Evolutionary conservation across 78 protist species (phyloP), one percentile per base, ranked within the genome.

Genomic region (Ministeria vibrans): DNA sequence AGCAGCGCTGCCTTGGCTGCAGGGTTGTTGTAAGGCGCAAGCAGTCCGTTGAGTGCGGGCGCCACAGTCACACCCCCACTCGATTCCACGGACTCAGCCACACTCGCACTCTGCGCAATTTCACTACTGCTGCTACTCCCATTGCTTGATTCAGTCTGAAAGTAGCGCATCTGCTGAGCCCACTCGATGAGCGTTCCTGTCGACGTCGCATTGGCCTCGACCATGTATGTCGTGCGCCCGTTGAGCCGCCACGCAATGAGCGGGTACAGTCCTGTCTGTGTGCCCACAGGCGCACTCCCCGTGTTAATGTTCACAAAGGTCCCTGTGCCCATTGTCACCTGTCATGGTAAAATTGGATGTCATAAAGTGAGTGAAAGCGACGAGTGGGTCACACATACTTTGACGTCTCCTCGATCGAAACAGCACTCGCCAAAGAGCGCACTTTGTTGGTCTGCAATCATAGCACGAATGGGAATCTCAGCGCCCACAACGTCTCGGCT

Each of bases 371-470:
- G n/a, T n/a, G n/a, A n/a, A n/a, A n/a, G n/a, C n/a, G n/a, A n/a
- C n/a, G n/a, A n/a, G n/a, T n/a, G n/a, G n/a, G n/a, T n/a, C n/a
- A n/a, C n/a, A n/a, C n/a, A n/a, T n/a, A n/a, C n/a, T n/a, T 63
- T 63, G 38, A 63, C 71, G 15, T 63, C 71, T 34, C 71, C 71
- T 6, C 23, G 32, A 20, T 28, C 34, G 71, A 63, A 63, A 41
- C 71, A 63, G 71, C 71, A 63, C 71, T 63, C 32, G 32, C 71
- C 71, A 11, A 63, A 63, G n/a, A 63, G 71, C n/a, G 71, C 71
- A 18, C 32, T 4, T 25, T 63, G 71, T 18, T 63, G 71, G 41
- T 63, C 71, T 25, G 71, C 71, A 63, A 63, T 59, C 71, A 63
- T 20, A 2, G 71, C 71, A 25, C 42, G 25, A 32, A 63, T 63